These are phyloP conservation scores for Hirsutella thompsonii DNA, from an alignment of 2,329 filamentous ascomycete species.

Conservation along the genomic window DNA sequence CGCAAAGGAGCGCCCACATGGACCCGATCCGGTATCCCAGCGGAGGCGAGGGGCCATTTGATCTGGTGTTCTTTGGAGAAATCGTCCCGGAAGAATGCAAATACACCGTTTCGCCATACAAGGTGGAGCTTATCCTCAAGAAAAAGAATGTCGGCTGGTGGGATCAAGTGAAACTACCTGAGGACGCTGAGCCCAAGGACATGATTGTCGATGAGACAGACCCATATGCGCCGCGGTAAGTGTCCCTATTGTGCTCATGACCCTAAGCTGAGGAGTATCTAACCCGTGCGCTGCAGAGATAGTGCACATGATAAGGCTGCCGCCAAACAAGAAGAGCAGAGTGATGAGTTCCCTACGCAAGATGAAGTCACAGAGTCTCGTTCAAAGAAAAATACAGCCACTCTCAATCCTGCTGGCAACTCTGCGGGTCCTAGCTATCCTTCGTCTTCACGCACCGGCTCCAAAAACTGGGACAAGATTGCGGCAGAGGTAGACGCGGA, in stretches of 20 bases:
- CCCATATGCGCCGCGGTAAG: no score
- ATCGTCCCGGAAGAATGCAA: constrained; percentile 51
- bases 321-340: no score
- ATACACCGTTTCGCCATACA: constrained; percentile 57
- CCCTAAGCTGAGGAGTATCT: no score
- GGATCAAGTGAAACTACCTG: constrained; percentile 25
- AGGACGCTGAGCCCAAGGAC: neutral
- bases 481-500: constrained; percentile 40
- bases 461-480: constrained; percentile 88
- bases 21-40: constrained; percentile 19
- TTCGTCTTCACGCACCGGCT: constrained; percentile 69
- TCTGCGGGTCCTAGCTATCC: constrained; percentile 52
- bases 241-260: no score
- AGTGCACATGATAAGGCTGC: no score
- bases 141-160: constrained; percentile 62
- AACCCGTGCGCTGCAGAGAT: no score
- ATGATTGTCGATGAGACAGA: neutral
- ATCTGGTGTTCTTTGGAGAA: constrained; percentile 49
- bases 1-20: constrained; percentile 12
- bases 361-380: no score
- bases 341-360: no score
- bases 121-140: constrained; percentile 63
- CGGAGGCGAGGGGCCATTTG: constrained; percentile 48
- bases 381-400: no score
- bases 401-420: no score